Evolutionary conservation across 1,284 basidiomycete species (phyloP).

Genomic region (Puccinia sorghi): DNA sequence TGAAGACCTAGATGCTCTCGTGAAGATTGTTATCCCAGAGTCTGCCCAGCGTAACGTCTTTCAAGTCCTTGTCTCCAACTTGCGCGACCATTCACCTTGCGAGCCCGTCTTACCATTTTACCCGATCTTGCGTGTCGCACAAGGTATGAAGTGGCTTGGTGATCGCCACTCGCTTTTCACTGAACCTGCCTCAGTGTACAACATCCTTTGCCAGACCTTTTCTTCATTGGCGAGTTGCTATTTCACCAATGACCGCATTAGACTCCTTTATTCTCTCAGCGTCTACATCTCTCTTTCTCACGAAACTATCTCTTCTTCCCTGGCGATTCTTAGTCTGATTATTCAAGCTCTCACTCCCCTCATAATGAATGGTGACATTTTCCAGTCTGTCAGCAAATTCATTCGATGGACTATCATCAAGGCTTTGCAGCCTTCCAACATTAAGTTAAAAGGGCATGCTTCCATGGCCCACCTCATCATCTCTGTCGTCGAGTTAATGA

Average conservation of each 20-base stretch:
- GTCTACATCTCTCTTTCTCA: constrained; percentile 66
- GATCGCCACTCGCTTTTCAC: constrained; percentile 23
- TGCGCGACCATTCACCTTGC: constrained; percentile 12
- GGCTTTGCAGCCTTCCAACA: constrained; percentile 22
- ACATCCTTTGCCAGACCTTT: constrained; percentile 73
- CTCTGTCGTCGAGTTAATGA: constrained; percentile 22
- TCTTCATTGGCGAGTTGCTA: constrained; percentile 68
- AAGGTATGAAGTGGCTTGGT: constrained; percentile 45
- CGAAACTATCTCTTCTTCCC: constrained; percentile 63
- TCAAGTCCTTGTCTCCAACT: constrained; percentile 26
- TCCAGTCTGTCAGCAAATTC: constrained; percentile 35
- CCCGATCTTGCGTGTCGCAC: constrained; percentile 22
- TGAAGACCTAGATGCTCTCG: constrained; percentile 20
- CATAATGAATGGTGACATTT: constrained; percentile 36
- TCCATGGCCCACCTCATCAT: constrained; percentile 22
- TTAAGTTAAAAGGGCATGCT: constrained; percentile 14
- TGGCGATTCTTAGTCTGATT: constrained; percentile 59
- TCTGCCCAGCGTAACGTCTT: constrained; percentile 22
- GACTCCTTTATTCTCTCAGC: constrained; percentile 72
- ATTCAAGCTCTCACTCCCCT: constrained; percentile 31
- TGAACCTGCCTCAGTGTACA: constrained; percentile 64
- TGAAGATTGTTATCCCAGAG: constrained; percentile 23
- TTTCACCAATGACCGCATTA: constrained; percentile 82
- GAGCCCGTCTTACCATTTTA: constrained; percentile 46
- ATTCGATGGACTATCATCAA: constrained; percentile 30